A percentile compares a stretch with the other conserved stretches of the same genome.
These are phyloP conservation scores for Pelomyxa schiedti DNA, from an alignment of 78 protist species.

Conservation along the genomic window DNA sequence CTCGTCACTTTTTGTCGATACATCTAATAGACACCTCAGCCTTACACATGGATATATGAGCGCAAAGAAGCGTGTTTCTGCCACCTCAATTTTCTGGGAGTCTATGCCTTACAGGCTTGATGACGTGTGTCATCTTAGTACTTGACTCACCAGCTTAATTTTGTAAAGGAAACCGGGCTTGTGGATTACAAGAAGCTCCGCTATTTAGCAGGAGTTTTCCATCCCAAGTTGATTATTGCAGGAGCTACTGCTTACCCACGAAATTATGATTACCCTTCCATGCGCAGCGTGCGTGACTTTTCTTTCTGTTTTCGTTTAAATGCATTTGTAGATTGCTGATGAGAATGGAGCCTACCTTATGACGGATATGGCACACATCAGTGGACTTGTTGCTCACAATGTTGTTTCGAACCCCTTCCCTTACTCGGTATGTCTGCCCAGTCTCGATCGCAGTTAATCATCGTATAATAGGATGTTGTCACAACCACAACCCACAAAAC, in stretches of 20 bases:
- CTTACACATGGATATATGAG: constrained; percentile 95
- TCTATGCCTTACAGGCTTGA: constrained; percentile 92
- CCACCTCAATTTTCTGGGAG: constrained; percentile 94
- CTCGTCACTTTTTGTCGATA: not conserved
- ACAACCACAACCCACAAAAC: constrained; percentile 99
- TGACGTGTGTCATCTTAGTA: constrained; percentile 14
- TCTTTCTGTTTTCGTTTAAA: too few relatives aligned
- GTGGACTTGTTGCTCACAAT: constrained; percentile 91
- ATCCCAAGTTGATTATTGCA: constrained; percentile 91
- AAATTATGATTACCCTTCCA: constrained; percentile 83
- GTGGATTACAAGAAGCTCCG: constrained; percentile 94
- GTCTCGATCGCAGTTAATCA: constrained; percentile 68
- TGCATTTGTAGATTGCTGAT: constrained; percentile 71
- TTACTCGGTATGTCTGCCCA: not conserved
- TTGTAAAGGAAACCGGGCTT: constrained; percentile 69
- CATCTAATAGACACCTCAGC: not conserved
- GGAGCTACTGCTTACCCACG: constrained; percentile 97
- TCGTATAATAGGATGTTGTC: constrained; percentile 93
- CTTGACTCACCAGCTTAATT: not conserved
- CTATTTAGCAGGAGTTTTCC: constrained; percentile 71
- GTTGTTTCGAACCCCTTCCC: not conserved
- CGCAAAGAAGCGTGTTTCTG: constrained; percentile 79
- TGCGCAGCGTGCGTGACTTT: not conserved
- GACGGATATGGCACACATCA: constrained; percentile 98
- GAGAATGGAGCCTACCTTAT: constrained; percentile 79